Evolutionary conservation across 257 asterid genomes (phyloP), one percentile per base, ranked within the genome.

Genomic region (Capsicum chinense): DNA sequence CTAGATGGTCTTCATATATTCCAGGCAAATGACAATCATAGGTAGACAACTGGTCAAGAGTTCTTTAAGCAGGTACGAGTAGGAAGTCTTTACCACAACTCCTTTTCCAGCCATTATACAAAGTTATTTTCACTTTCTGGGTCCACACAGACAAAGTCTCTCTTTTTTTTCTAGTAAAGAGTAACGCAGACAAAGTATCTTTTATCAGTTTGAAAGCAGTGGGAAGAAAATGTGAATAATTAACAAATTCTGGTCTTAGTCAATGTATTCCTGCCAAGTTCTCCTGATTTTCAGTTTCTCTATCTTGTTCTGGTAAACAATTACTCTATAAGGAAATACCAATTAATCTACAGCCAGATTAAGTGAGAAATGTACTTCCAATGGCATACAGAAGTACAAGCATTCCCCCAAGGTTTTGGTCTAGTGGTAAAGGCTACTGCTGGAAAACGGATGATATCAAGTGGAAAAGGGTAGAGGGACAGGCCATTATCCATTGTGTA

Each of bases 191-290:
- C 33, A 26, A 26, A 26, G 33, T 26, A 26, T 26, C 33, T 50
- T 74, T 50, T 76, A 76, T 52, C 62, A 76, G 59, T 52, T 76
- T 76, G 47, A 74, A 76, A 26, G 60, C 52, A 76, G 81, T 12
- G 1, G 19, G 14, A 39, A 26, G 81, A 52, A 71, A 11, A 33
- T 26, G 21, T 7, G 44, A 50, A 76, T 76, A 47, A 50, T 76
- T 76, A 76, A 19, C 48, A 50, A 52, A 21, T 50, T 7, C 57
- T 47, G 39, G 58, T 47, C 80, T 47, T n/a, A 26, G 12, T 70
- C 44, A 21, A 74, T 74, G 81, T 12, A 74, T 50, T 21, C 62
- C 62, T 13, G 17, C 17, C 47, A 50, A 6, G 62, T 50, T 50
- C 13, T 50, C 81, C 52, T 76, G 62, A 56, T 21, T 48, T 50